Evolutionary conservation across 2,329 filamentous ascomycete genomes (phyloP).

Genomic region (Ophiostoma sp.): DNA sequence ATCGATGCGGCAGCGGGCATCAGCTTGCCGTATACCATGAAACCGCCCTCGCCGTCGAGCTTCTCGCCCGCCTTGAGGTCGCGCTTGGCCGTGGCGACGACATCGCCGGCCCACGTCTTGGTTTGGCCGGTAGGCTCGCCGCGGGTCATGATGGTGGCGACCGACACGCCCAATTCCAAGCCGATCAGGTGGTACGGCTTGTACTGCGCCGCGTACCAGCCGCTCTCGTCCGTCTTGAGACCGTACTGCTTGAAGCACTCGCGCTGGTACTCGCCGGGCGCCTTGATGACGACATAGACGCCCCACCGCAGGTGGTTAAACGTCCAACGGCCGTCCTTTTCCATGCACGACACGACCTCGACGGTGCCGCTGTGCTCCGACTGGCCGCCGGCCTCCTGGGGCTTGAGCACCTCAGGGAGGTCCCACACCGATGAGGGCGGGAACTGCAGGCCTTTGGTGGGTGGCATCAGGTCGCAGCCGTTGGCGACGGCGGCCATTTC

Average conservation of each 20-base stretch:
- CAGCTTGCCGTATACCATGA: conserved; percentile 47
- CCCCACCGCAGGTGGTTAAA: conserved; percentile 46
- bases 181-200: conserved; percentile 51
- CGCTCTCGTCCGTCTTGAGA: conserved; percentile 44
- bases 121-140: conserved; percentile 48
- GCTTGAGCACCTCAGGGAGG: conserved; percentile 44
- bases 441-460: conserved; percentile 44
- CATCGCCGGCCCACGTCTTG: conserved; percentile 46
- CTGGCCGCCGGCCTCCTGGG: conserved; percentile 44
- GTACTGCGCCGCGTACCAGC: conserved; percentile 46
- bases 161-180: conserved; percentile 46
- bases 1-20: conserved; percentile 44
- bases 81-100: conserved; percentile 49
- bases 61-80: conserved; percentile 47
- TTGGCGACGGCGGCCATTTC: conserved; percentile 52
- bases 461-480: conserved; percentile 45
- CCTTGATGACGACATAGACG: conserved; percentile 48
- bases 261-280: conserved; percentile 43
- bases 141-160: conserved; percentile 48
- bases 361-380: conserved; percentile 45
- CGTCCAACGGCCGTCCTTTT: conserved; percentile 44
- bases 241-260: conserved; percentile 49
- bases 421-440: conserved; percentile 47
- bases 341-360: conserved; percentile 48
- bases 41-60: conserved; percentile 48